These are phyloP conservation scores for Fusarium algeriense DNA, from an alignment of 2,329 filamentous ascomycete species.

Conservation along the genomic window DNA sequence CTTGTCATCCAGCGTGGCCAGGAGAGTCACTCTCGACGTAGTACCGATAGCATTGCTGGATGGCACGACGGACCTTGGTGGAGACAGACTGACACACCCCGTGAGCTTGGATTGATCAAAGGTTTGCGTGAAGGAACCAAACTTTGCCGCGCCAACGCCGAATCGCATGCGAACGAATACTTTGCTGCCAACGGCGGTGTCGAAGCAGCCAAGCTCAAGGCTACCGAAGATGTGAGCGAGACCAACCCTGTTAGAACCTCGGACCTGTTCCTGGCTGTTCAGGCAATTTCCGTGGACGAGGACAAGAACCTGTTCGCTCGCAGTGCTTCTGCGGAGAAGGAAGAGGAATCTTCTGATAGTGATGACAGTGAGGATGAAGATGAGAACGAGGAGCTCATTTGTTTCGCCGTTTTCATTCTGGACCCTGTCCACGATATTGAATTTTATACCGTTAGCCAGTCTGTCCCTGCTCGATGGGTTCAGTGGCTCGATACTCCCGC, in stretches of 20 bases:
- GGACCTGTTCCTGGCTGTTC: conserved; percentile 95
- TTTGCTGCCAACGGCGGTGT: conserved; percentile 83
- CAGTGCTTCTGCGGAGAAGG: conserved; percentile 64
- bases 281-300: conserved; percentile 78
- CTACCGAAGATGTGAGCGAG: conserved; percentile 82
- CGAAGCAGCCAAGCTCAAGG: conserved; percentile 82
- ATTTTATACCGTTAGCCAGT: conserved; percentile 85
- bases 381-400: conserved; percentile 71
- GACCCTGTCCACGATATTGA: conserved; percentile 94
- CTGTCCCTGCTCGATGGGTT: conserved; percentile 86
- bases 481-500: conserved; percentile 87
- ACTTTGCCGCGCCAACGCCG: conserved; percentile 88
- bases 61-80: conserved; percentile 99
- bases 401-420: conserved; percentile 82
- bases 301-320: conserved; percentile 77
- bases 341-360: conserved; percentile 66
- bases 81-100: conserved; percentile 76
- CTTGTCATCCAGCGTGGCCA: conserved; percentile 94
- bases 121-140: conserved; percentile 90
- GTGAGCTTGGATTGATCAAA: conserved; percentile 83
- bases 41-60: conserved; percentile 70
- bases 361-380: conserved; percentile 63
- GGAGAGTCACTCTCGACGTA: conserved; percentile 79
- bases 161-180: conserved; percentile 88
- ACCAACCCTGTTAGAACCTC: conserved; percentile 91